Base-by-base conservation (phyloP, 2,329 filamentous ascomycete genomes). In the Endocalyx cinctus region DNA sequence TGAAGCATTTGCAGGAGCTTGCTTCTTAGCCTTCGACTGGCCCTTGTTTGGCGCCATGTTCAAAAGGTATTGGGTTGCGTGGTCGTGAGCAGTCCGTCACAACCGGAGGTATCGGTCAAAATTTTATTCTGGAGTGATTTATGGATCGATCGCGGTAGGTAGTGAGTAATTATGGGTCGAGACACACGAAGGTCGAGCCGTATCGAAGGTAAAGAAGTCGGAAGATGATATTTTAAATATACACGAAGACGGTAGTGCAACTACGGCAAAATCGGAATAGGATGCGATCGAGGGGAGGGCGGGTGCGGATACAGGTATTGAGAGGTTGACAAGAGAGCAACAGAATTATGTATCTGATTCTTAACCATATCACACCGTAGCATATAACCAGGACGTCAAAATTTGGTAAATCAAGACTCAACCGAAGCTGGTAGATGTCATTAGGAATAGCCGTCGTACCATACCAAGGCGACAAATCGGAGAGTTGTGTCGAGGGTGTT, bases 31-130 rank as follows among this genome's bases (percentile, higher is more conserved):
- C 39, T 47, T 51, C 18, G 49, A 37, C 38, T 51, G 46, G 27
- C 45, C 45, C 39, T 48, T 52, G 31, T 44, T 34, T 41, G 46
- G 43, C 35, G 54, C 51, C 54, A 57, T 57, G 41, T 31, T 46
- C 43, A 39, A 28, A 22, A 19, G 15, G 25, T n/a, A 15, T 20
- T 23, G 26, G 22, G 29, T 8, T 29, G n/a, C 15, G 23, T 20
- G 19, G 30, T 16, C 27, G 16, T 18, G 27, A 29, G 17, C 16
- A 10, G 30, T 27, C 25, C n/a, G 10, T 19, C 17, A 15, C 37
- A 28, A 27, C 44, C 22, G 35, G n/a, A n/a, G n/a, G n/a, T n/a
- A n/a, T n/a, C n/a, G n/a, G n/a, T 29, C 28, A 25, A 27, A 25
- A 28, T 13, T 23, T 39, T 16, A 25, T n/a, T 19, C 29, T 28